Conservation (phyloP, 1,139 yeast species). For the Diutina rugosa region DNA sequence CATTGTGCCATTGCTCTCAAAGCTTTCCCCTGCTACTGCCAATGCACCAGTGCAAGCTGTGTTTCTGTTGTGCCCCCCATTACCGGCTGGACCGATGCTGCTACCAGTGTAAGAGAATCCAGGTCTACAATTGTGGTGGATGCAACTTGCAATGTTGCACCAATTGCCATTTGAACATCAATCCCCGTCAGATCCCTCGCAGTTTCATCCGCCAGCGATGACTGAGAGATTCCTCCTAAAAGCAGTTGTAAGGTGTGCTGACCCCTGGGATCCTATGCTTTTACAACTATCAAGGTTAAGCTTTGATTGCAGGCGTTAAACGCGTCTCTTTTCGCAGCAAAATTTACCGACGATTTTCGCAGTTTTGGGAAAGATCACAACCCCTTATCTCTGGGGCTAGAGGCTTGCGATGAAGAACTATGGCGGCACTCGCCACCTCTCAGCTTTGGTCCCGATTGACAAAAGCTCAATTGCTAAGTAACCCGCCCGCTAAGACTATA, state of each 20-base stretch:
- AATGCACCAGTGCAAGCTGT: constrained; percentile 1
- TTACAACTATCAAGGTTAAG: background rate
- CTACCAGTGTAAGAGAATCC: constrained; percentile 1
- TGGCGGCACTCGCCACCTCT: no score
- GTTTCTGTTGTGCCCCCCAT: constrained; percentile 2
- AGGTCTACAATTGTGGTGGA: background rate
- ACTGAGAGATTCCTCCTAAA: background rate
- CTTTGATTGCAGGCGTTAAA: background rate
- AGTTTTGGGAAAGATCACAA: background rate
- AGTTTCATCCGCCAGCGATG: background rate
- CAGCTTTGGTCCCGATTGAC: no score
- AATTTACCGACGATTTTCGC: background rate
- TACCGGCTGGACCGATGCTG: background rate
- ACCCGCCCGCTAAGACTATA: no score
- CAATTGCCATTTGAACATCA: background rate
- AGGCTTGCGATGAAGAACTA: no score
- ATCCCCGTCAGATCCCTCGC: background rate
- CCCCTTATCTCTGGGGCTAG: background rate
- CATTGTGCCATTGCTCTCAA: no score
- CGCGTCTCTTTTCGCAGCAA: background rate
- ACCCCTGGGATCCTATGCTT: background rate
- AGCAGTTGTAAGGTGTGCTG: no score
- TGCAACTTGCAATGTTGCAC: background rate
- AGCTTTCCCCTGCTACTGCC: background rate
- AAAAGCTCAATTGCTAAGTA: no score